phyloP scores from a whole-genome alignment of 192 early-diverging fungal species.

The Lobulomyces angularis region DNA sequence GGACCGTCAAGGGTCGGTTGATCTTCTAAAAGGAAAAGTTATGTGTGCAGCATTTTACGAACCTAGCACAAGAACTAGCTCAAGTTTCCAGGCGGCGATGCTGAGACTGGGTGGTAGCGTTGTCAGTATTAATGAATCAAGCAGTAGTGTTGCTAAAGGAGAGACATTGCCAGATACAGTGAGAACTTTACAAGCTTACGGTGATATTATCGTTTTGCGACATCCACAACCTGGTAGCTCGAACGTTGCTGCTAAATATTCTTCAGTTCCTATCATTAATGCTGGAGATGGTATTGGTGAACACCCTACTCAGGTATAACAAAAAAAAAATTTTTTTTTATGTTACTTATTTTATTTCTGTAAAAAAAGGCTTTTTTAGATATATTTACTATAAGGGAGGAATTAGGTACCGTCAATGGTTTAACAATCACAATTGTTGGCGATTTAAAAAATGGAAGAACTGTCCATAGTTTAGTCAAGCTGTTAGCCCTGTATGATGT shows the following conservation, averaged over 20 bases:
- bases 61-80: conserved; percentile 85
- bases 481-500: conserved; percentile 84
- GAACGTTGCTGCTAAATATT: conserved; percentile 69
- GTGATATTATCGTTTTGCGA: conserved; percentile 82
- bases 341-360: no score
- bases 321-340: no score
- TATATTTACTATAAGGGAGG: conserved; percentile 79
- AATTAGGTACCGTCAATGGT: conserved; percentile 91
- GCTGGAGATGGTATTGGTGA: conserved; percentile 95
- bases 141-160: conserved; percentile 88
- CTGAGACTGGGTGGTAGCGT: conserved; percentile 80
- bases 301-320: conserved; percentile 91
- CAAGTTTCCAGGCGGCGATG: conserved; percentile 94
- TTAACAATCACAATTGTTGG: conserved; percentile 91
- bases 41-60: conserved; percentile 95
- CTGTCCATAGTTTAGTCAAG: conserved; percentile 88
- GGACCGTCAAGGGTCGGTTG: conserved; percentile 74
- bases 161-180: conserved; percentile 92
- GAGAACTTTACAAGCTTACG: conserved; percentile 83
- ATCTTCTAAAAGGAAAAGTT: conserved; percentile 78
- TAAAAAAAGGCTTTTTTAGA: conserved; percentile 78
- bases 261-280: conserved; percentile 86
- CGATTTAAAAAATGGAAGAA: conserved; percentile 94
- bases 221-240: conserved; percentile 85
- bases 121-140: conserved; percentile 68